A percentile compares a stretch with the other conserved stretches of the same genome.
Conservation (phyloP, 345 rosid genomes). For the Moricandia arvensis region DNA sequence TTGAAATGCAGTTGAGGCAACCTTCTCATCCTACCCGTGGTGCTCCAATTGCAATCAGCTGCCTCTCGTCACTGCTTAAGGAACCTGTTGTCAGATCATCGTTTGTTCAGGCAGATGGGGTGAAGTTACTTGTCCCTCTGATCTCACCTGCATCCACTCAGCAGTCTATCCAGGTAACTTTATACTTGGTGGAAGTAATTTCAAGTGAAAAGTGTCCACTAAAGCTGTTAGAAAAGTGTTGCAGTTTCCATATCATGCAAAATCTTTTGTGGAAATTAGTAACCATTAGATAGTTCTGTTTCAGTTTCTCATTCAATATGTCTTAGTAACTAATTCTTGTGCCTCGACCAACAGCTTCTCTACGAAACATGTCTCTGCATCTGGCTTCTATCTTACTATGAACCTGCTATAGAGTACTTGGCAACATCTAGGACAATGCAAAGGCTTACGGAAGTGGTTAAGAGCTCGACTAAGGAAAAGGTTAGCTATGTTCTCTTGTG, state of each 20-base stretch:
- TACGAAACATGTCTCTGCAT: conserved; percentile 93
- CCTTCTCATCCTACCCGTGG: conserved; percentile 87
- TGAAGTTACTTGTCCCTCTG: conserved; percentile 79
- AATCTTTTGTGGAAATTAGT: background rate
- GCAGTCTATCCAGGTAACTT: conserved; percentile 86
- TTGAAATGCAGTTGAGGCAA: conserved; percentile 65
- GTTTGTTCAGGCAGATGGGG: conserved; percentile 87
- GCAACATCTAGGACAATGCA: conserved; percentile 86
- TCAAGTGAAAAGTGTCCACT: background rate
- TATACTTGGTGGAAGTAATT: conserved; percentile 1
- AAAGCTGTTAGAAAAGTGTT: too few species aligned
- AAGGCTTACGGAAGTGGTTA: conserved; percentile 75
- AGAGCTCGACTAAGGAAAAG: conserved; percentile 92
- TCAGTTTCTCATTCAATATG: conserved; percentile 2
- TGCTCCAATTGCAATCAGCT: conserved; percentile 69
- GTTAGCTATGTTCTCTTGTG: conserved; percentile 42
- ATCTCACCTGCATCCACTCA: conserved; percentile 96
- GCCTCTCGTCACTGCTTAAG: conserved; percentile 75
- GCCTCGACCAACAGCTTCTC: conserved; percentile 61
- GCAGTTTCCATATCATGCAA: too few species aligned
- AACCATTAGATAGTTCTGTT: background rate
- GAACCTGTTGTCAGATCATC: conserved; percentile 89
- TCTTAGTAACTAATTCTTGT: conserved; percentile 20
- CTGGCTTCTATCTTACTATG: conserved; percentile 91
- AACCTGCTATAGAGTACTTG: conserved; percentile 83